phyloP scores from a whole-genome alignment of 2,329 filamentous ascomycete species.

The Pseudopithomyces maydicus region DNA sequence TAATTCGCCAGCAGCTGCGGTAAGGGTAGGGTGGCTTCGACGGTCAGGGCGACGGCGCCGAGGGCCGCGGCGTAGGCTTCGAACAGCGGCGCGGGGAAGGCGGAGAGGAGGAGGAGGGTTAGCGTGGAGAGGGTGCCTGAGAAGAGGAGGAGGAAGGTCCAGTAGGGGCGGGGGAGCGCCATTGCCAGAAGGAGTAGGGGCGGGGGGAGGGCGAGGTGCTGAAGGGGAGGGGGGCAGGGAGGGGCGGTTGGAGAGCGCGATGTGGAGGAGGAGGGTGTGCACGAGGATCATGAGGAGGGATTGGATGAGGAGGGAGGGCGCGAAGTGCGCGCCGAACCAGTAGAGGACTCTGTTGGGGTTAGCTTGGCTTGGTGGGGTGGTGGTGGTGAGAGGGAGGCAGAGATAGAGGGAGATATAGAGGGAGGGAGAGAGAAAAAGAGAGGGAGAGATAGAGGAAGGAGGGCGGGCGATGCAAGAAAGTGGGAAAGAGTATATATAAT shows the following conservation, averaged over 20 bases:
- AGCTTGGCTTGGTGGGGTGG: background rate
- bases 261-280: slow-evolving; percentile 64
- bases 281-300: slow-evolving; percentile 64
- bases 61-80: slow-evolving; percentile 68
- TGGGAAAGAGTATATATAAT: too few species aligned
- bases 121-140: slow-evolving; percentile 65
- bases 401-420: slow-evolving; percentile 1
- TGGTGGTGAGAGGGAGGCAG: background rate
- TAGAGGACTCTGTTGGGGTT: slow-evolving; percentile 60
- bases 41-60: slow-evolving; percentile 75
- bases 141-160: slow-evolving; percentile 76
- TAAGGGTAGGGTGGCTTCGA: slow-evolving; percentile 81
- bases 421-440: too few species aligned
- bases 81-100: slow-evolving; percentile 66
- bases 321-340: slow-evolving; percentile 68
- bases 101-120: slow-evolving; percentile 67
- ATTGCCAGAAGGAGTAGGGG: slow-evolving; percentile 84
- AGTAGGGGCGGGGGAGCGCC: slow-evolving; percentile 79
- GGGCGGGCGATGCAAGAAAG: too few species aligned
- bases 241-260: slow-evolving; percentile 63
- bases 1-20: slow-evolving; percentile 78
- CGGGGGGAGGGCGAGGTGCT: slow-evolving; percentile 58
- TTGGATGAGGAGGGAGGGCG: slow-evolving; percentile 63
- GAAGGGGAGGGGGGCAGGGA: slow-evolving; percentile 62
- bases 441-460: too few species aligned